Base-by-base conservation (phyloP, 805 yeast genomes). In the Teunomyces kruisii region DNA sequence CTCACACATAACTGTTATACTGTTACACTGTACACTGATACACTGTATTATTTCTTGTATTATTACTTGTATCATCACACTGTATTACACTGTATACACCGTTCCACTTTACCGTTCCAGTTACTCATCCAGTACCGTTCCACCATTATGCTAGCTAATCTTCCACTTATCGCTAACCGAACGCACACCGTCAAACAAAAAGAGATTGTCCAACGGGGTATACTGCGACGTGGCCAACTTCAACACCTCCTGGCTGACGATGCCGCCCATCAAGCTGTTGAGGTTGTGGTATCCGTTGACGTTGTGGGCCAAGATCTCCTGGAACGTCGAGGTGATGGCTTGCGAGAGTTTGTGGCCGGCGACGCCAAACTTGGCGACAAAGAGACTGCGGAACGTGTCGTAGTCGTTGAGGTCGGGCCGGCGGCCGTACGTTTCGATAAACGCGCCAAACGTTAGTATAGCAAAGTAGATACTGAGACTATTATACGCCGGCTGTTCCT, bases 221-320 rank as follows among this genome's bases (percentile, higher is more conserved):
- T 88, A 90, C 62, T 92, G 98, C 30, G 78, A 76, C 2, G 96
- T 88, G 17, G 87, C 56, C 36, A 81, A 58, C 65, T 94, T 92
- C 42, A 88, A 71, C 4, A 79, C 81, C 59, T 92, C 99, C 59
- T 92, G 97, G 3, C 89, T 84, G 0, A 81, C 90, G 9, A 91
- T 69, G 0, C 97, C 98, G 1, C 97, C 98, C 52, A 88, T 68
- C 3, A 88, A 63, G 4, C 96, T 74, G 15, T 84, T 67, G 12
- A 80, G 73, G 53, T 85, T 84, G 49, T 80, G 83, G 40, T 83
- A 59, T 46, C 75, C 78, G 32, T 64, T 62, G 10, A 79, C 53
- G 8, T 68, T 57, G 36, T 72, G 73, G 10, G 62, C 56, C 30
- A 74, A 61, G 0, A 68, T 58, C 33, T 75, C 76, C 32, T 56